These are phyloP conservation scores for Neonectria neomacrospora DNA, from an alignment of 2,329 filamentous ascomycete genomes.

Conservation along the genomic window DNA sequence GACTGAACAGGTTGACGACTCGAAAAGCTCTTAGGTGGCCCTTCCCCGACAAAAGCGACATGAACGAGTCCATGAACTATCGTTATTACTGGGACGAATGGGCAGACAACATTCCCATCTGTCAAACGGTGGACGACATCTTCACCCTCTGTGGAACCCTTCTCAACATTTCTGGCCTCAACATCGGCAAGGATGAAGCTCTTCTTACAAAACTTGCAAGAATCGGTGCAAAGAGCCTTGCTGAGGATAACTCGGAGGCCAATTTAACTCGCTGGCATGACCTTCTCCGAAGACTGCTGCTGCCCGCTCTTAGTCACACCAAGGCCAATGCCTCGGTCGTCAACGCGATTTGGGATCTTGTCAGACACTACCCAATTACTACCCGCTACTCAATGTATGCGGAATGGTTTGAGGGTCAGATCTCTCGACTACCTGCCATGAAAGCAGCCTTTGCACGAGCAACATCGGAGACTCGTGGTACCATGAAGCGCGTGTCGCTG, in stretches of 20 bases:
- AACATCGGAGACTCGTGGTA: conserved; percentile 81
- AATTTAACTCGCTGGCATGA: conserved; percentile 87
- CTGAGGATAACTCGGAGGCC: conserved; percentile 72
- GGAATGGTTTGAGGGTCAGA: conserved; percentile 88
- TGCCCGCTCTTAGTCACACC: conserved; percentile 88
- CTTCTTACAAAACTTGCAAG: conserved; percentile 85
- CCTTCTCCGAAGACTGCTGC: conserved; percentile 83
- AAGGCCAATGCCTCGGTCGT: conserved; percentile 85
- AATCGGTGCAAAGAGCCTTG: conserved; percentile 82
- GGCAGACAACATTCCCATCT: conserved; percentile 91
- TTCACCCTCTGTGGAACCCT: conserved; percentile 88
- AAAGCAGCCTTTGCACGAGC: conserved; percentile 81
- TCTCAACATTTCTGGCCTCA: conserved; percentile 85
- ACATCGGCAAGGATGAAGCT: conserved; percentile 84
- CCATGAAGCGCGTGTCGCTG: conserved; percentile 88
- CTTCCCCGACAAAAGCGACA: conserved; percentile 80
- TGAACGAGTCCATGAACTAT: conserved; percentile 81
- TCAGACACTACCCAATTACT: conserved; percentile 80
- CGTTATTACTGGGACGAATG: conserved; percentile 98
- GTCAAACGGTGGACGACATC: conserved; percentile 89
- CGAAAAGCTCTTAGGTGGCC: conserved; percentile 84
- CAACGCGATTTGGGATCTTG: conserved; percentile 86
- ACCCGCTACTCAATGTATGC: conserved; percentile 89
- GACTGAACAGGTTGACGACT: conserved; percentile 66
- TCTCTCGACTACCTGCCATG: conserved; percentile 81